Percentiles rank a stretch among this genome's conserved stretches.
These are phyloP conservation scores for Alopecurus myosuroides DNA, from an alignment of 176 grass and related monocot species.

Conservation along the genomic window DNA sequence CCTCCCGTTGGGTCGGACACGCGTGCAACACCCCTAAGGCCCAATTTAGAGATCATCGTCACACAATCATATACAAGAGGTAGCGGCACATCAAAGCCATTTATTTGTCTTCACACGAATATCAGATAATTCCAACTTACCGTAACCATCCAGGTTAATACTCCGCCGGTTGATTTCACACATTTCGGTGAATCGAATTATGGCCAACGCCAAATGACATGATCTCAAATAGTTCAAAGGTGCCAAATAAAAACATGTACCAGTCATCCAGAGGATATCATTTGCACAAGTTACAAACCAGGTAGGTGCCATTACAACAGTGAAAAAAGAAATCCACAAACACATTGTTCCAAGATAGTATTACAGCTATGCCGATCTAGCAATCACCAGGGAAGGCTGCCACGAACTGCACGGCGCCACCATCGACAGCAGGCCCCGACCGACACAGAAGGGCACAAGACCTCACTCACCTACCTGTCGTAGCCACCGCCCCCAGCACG, in stretches of 20 bases:
- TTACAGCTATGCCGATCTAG: slow-evolving; percentile 18
- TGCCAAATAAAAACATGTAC: not conserved
- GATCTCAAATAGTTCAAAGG: slow-evolving; percentile 11
- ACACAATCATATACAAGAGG: not conserved
- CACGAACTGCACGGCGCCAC: no score
- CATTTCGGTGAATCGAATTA: slow-evolving; percentile 26
- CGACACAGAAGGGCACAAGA: not conserved
- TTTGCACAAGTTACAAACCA: slow-evolving; percentile 25
- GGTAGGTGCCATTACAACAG: slow-evolving; percentile 6
- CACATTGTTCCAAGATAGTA: not conserved
- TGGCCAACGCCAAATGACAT: not conserved
- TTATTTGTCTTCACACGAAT: slow-evolving; percentile 6
- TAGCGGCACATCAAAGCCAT: not conserved
- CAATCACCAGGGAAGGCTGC: not conserved
- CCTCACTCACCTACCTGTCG: slow-evolving; percentile 26
- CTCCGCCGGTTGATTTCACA: not conserved
- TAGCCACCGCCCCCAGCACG: slow-evolving; percentile 41
- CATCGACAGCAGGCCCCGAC: not conserved
- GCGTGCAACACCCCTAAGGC: no score
- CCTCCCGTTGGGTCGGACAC: no score
- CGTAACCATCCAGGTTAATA: not conserved
- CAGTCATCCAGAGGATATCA: not conserved
- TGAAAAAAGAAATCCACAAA: not conserved
- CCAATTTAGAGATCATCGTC: no score
- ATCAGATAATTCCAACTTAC: not conserved